These are phyloP conservation scores for Pleomassaria siparia DNA, from an alignment of 2,329 filamentous ascomycete genomes.

Conservation along the genomic window DNA sequence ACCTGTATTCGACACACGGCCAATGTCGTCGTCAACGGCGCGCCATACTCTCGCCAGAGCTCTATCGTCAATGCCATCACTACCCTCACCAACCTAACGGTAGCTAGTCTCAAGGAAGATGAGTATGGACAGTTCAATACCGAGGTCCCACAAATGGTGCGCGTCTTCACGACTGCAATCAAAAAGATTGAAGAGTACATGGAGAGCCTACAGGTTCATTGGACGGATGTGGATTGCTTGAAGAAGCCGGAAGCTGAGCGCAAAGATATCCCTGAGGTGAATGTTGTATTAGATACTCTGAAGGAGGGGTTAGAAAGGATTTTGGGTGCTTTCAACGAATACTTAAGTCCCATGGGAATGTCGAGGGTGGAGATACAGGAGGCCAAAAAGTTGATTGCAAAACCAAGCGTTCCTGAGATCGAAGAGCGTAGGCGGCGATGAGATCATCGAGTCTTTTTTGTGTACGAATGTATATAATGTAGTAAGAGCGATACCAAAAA, in stretches of 20 bases:
- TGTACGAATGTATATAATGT: not conserved
- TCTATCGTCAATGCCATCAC: conserved; percentile 58
- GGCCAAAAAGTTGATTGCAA: conserved; percentile 43
- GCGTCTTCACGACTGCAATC: conserved; percentile 69
- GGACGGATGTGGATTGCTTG: conserved; percentile 70
- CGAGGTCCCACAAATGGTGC: conserved; percentile 74
- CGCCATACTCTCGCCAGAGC: conserved; percentile 65
- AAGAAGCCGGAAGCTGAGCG: conserved; percentile 48
- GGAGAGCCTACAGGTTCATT: conserved; percentile 63
- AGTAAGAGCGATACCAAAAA: no score
- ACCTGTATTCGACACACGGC: conserved; percentile 68
- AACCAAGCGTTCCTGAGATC: conserved; percentile 25
- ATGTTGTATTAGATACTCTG: conserved; percentile 66
- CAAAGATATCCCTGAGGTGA: conserved; percentile 63
- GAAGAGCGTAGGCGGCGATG: conserved; percentile 12
- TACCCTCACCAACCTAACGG: conserved; percentile 67
- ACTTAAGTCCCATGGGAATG: conserved; percentile 69
- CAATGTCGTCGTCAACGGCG: conserved; percentile 68
- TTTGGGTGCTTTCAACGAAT: conserved; percentile 72
- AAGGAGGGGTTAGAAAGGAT: conserved; percentile 67
- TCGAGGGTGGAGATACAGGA: conserved; percentile 70
- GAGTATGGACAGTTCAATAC: conserved; percentile 82
- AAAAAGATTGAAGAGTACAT: conserved; percentile 70
- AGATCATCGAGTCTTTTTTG: no score
- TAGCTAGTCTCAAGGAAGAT: conserved; percentile 77